Percentiles rank a stretch among this genome's conserved stretches.
Conservation (phyloP, 2,329 filamentous ascomycete species). For the Scedosporium aurantiacum region DNA sequence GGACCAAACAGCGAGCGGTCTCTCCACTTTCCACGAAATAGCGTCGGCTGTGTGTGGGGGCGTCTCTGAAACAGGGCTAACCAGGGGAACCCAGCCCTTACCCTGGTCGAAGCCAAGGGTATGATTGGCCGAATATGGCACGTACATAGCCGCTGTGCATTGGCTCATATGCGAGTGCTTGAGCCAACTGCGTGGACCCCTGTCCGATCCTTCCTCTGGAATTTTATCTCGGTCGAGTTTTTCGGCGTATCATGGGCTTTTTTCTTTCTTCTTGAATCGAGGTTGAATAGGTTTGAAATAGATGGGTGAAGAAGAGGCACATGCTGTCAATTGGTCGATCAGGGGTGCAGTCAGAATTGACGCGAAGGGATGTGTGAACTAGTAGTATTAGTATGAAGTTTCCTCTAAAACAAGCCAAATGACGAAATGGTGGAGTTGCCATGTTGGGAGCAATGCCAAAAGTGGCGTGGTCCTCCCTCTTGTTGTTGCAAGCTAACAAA, state of each 20-base stretch:
- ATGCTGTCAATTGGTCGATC: background rate
- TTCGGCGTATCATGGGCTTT: background rate
- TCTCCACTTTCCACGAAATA: background rate
- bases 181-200: conserved; percentile 2
- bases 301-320: background rate
- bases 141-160: conserved; percentile 8
- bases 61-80: conserved; percentile 5
- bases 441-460: background rate
- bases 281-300: no score
- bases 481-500: background rate
- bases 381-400: background rate
- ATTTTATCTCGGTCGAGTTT: background rate
- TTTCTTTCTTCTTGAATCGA: no score
- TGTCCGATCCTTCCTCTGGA: background rate
- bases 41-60: background rate
- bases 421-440: background rate
- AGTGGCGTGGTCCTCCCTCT: background rate
- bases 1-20: background rate
- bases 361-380: background rate
- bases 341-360: background rate
- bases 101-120: background rate
- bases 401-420: background rate
- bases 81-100: background rate
- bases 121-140: conserved; percentile 1
- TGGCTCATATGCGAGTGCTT: conserved; percentile 7